These are phyloP conservation scores for Cryptococcus wingfieldii DNA, from an alignment of 1,284 basidiomycete species.

Conservation along the genomic window DNA sequence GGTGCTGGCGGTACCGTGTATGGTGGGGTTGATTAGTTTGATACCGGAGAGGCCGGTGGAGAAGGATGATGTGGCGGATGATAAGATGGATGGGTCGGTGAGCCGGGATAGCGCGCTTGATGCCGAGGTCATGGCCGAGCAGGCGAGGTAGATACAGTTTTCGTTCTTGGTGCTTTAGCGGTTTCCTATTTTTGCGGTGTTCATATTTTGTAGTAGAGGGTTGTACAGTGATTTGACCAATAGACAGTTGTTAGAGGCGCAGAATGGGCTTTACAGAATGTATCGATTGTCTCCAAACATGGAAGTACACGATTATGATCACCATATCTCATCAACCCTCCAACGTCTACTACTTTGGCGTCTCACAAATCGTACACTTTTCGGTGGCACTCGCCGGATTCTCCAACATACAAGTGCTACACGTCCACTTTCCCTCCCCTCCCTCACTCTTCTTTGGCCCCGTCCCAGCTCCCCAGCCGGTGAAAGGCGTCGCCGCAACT, in stretches of 20 bases:
- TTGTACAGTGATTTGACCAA: background rate
- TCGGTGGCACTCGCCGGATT: background rate
- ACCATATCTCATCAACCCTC: background rate
- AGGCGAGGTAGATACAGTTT: background rate
- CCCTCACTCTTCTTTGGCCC: background rate
- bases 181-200: background rate
- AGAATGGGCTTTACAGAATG: background rate
- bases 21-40: constrained; percentile 17
- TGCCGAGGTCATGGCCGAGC: background rate
- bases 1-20: constrained; percentile 12
- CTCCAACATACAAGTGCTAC: background rate
- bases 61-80: constrained; percentile 20
- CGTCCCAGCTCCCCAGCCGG: background rate
- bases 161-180: background rate
- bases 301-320: background rate
- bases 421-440: background rate
- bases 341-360: background rate
- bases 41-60: constrained; percentile 17
- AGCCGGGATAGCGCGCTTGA: background rate
- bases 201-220: background rate
- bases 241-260: too few relatives aligned
- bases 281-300: background rate
- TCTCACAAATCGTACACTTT: background rate
- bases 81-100: background rate
- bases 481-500: background rate